Conservation (phyloP, 331 rosid species). For the Saraca asoca region DNA sequence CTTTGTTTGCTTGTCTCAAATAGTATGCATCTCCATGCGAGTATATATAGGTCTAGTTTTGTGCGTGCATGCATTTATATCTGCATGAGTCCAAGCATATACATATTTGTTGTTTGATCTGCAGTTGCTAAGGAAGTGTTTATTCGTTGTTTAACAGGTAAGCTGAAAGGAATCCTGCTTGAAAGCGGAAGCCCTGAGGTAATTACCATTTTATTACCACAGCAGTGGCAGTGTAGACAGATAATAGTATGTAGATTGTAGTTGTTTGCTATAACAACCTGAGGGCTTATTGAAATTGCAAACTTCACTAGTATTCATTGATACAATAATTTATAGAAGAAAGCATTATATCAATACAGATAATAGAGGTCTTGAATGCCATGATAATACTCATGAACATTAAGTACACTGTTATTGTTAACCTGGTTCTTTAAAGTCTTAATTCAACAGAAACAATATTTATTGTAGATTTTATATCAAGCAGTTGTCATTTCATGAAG, state of each 20-base stretch:
- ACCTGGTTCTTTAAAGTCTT: too few relatives aligned
- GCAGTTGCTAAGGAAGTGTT: constrained; percentile 29
- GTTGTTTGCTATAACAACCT: too few relatives aligned
- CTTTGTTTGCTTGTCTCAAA: neutral
- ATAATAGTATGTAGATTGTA: neutral
- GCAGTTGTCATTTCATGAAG: too few relatives aligned
- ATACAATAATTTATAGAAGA: too few relatives aligned
- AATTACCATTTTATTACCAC: constrained; percentile 27
- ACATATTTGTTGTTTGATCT: constrained; percentile 20
- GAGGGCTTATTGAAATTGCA: too few relatives aligned
- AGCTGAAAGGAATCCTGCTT: constrained; percentile 85
- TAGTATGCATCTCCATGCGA: constrained; percentile 3
- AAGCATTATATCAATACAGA: too few relatives aligned
- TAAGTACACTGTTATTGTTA: too few relatives aligned
- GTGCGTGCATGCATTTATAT: constrained; percentile 12
- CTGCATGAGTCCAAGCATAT: neutral
- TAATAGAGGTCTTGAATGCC: too few relatives aligned
- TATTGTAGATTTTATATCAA: too few relatives aligned
- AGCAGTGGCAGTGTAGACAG: neutral
- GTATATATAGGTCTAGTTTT: neutral
- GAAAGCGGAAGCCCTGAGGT: constrained; percentile 96
- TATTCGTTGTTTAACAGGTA: constrained; percentile 52
- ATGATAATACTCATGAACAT: too few relatives aligned
- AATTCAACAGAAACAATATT: too few relatives aligned
- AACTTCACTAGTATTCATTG: too few relatives aligned